Conservation (phyloP, 768 basidiomycete species). For the Auricularia sp. region DNA sequence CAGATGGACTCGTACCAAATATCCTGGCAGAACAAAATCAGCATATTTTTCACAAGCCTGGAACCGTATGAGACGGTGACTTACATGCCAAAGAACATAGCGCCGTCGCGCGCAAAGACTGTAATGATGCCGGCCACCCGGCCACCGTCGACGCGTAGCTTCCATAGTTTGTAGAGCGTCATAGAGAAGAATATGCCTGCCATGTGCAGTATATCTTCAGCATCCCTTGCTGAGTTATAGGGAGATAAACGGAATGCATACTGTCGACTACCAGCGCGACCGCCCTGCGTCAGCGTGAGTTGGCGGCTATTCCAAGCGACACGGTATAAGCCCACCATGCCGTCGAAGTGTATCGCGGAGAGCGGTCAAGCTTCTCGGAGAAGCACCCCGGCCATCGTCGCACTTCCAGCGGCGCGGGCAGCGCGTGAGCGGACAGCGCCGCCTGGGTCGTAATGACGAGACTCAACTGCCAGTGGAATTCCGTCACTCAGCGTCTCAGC, state of each 20-base stretch:
- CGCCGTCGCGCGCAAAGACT: not conserved
- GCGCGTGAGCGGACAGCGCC: not conserved
- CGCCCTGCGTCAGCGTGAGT: not conserved
- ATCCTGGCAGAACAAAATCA: no score
- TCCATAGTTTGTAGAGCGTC: not conserved
- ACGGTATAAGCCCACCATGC: not conserved
- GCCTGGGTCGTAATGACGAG: not conserved
- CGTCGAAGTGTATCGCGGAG: not conserved
- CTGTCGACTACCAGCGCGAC: not conserved
- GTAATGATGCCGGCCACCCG: not conserved
- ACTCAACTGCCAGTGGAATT: not conserved
- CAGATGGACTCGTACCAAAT: no score
- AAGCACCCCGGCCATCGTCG: not conserved
- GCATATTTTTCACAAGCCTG: no score
- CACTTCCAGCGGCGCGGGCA: not conserved
- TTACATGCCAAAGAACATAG: not conserved
- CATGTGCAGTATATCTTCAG: not conserved
- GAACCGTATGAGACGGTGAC: not conserved
- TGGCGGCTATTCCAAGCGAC: no score
- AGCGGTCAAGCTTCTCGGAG: not conserved
- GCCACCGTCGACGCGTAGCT: not conserved
- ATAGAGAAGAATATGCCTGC: not conserved
- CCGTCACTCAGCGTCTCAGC: not conserved
- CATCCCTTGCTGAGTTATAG: not conserved
- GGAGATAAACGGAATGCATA: not conserved